A percentile compares a stretch with the other conserved stretches of the same genome.
Conservation (phyloP, 2,329 filamentous ascomycete genomes). For the Colletotrichum costaricense region DNA sequence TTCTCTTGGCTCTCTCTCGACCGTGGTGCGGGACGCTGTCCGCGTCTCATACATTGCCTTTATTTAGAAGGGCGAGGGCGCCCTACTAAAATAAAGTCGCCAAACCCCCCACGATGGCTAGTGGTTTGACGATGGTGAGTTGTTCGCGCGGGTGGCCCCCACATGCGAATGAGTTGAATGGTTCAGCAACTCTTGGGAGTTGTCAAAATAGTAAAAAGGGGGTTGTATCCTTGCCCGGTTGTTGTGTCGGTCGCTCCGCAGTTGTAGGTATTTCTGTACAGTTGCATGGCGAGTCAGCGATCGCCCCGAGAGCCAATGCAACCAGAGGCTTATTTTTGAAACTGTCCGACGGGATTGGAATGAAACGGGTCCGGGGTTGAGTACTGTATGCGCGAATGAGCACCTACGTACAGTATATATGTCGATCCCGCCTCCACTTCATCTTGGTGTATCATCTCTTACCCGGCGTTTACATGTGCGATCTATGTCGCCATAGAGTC, state of each 20-base stretch:
- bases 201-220: slow-evolving; percentile 33
- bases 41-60: slow-evolving; percentile 20
- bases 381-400: background rate
- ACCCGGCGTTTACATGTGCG: background rate
- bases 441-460: background rate
- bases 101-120: background rate
- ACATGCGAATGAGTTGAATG: background rate
- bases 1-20: slow-evolving; percentile 11
- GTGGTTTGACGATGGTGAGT: background rate
- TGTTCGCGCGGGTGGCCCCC: background rate
- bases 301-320: slow-evolving; percentile 15
- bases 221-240: slow-evolving; percentile 2
- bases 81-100: background rate
- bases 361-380: slow-evolving; percentile 16
- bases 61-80: slow-evolving; percentile 15
- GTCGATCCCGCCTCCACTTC: slow-evolving; percentile 5
- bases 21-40: slow-evolving; percentile 11
- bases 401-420: background rate
- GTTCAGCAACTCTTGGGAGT: slow-evolving; percentile 6
- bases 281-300: slow-evolving; percentile 13
- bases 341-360: slow-evolving; percentile 19
- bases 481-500: background rate
- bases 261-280: background rate
- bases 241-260: slow-evolving; percentile 10
- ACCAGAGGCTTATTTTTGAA: slow-evolving; percentile 21